Conservation (phyloP, 495 filamentous ascomycete genomes). For the Penicillium cataractarum region DNA sequence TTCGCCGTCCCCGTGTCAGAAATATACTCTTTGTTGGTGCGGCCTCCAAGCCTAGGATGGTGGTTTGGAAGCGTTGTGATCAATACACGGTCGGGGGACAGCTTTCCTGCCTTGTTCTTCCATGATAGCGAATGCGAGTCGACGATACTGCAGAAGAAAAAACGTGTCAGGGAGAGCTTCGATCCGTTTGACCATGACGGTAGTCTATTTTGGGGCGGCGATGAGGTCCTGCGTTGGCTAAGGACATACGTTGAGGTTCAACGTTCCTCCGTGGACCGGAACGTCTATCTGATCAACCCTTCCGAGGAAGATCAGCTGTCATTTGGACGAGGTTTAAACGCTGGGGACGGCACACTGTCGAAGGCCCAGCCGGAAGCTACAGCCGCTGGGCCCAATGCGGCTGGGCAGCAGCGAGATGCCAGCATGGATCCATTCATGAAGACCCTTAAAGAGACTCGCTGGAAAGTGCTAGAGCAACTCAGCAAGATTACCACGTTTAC, state of each 20-base stretch:
- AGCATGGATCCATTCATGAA: slow-evolving; percentile 96
- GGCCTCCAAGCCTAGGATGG: slow-evolving; percentile 94
- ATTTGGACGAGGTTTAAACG: slow-evolving; percentile 63
- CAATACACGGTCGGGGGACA: slow-evolving; percentile 85
- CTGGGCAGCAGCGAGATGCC: slow-evolving; percentile 55
- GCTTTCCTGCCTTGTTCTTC: slow-evolving; percentile 94
- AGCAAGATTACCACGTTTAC: slow-evolving; percentile 97
- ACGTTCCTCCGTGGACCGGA: slow-evolving; percentile 79
- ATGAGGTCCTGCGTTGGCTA: slow-evolving; percentile 92
- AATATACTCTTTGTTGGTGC: slow-evolving; percentile 86
- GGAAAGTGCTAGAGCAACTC: slow-evolving; percentile 93
- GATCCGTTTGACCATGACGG: slow-evolving; percentile 87
- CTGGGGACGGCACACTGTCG: slow-evolving; percentile 35
- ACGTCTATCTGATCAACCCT: slow-evolving; percentile 89
- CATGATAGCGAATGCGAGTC: slow-evolving; percentile 96
- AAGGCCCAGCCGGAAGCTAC: slow-evolving; percentile 38
- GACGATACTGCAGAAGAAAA: slow-evolving; percentile 92
- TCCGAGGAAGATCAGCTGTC: slow-evolving; percentile 77
- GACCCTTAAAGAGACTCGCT: slow-evolving; percentile 91
- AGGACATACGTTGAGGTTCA: slow-evolving; percentile 81
- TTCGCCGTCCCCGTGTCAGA: slow-evolving; percentile 90
- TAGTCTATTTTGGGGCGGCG: slow-evolving; percentile 94
- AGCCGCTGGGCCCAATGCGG: slow-evolving; percentile 36
- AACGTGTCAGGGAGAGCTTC: slow-evolving; percentile 76
- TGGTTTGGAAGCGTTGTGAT: slow-evolving; percentile 96